phyloP scores from a whole-genome alignment of 768 basidiomycete genomes.

The Agrocybe pediades region DNA sequence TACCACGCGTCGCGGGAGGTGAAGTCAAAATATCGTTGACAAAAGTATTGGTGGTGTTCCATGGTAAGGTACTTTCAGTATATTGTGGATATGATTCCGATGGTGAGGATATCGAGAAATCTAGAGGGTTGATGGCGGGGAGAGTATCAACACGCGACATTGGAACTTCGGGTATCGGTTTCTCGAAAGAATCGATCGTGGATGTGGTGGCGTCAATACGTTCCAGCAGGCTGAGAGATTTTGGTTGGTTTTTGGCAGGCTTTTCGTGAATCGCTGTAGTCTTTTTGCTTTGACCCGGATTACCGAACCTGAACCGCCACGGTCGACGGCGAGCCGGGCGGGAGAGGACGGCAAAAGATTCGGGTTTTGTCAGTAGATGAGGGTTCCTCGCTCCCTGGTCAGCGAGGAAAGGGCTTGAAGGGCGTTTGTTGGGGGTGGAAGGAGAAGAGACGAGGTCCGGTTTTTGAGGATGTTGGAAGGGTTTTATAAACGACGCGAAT shows the following conservation, averaged over 20 bases:
- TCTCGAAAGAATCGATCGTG: conserved; percentile 25
- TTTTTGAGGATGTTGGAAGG: conserved; percentile 2
- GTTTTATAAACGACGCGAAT: conserved; percentile 1
- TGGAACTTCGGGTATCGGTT: conserved; percentile 25
- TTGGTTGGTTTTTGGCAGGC: conserved; percentile 8
- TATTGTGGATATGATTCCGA: conserved; percentile 15
- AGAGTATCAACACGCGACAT: conserved; percentile 66
- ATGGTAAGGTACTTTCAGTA: conserved; percentile 35
- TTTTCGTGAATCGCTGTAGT: conserved; percentile 17
- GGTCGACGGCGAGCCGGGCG: conserved; percentile 62
- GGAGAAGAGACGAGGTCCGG: conserved; percentile 13
- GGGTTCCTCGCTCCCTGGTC: conserved; percentile 69
- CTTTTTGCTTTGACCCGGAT: conserved; percentile 42
- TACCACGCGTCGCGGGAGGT: conserved; percentile 72
- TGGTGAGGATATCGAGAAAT: conserved; percentile 31
- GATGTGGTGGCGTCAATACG: conserved; percentile 4
- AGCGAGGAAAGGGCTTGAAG: conserved; percentile 68
- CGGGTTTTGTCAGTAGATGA: conserved; percentile 55
- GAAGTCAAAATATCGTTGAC: conserved; percentile 38
- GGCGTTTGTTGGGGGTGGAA: conserved; percentile 29
- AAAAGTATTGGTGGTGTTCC: conserved; percentile 47
- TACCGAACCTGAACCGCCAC: conserved; percentile 80
- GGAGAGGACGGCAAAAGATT: conserved; percentile 58
- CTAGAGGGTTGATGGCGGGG: conserved; percentile 32
- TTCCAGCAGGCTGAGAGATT: conserved; percentile 6